Evolutionary conservation across 2,329 filamentous ascomycete species (phyloP).

Genomic region (Fusarium pseudoanthophilum): DNA sequence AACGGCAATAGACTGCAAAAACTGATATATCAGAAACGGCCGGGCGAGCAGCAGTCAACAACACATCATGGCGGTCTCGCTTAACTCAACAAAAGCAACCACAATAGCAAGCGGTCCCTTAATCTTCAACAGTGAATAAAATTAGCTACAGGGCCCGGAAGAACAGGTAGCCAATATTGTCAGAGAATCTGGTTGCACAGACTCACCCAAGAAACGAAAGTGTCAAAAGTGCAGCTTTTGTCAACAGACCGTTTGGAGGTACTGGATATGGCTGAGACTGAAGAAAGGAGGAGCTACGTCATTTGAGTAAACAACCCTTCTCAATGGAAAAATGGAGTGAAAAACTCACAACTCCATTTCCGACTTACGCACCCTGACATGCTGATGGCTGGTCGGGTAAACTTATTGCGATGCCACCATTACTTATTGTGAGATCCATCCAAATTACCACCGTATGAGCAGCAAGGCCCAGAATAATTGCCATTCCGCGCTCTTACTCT

Average conservation of each 20-base stretch:
- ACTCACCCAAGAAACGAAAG: fast-evolving
- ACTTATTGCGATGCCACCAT: too few species aligned
- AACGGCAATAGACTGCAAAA: fast-evolving
- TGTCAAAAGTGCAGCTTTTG: background rate
- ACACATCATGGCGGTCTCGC: background rate
- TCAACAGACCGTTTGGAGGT: background rate
- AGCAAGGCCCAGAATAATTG: too few species aligned
- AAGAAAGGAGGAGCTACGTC: background rate
- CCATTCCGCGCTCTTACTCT: background rate
- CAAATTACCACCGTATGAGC: too few species aligned
- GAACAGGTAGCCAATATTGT: background rate
- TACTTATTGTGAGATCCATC: too few species aligned
- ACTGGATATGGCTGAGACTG: background rate
- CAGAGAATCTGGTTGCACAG: background rate
- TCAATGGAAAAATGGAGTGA: fast-evolving
- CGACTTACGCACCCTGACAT: too few species aligned
- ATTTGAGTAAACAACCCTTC: fast-evolving
- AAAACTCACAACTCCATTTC: background rate
- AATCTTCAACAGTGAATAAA: fast-evolving
- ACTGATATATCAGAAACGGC: background rate
- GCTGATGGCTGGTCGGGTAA: too few species aligned
- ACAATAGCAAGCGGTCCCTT: background rate
- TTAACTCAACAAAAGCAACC: background rate
- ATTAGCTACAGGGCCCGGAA: background rate
- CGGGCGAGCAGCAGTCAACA: background rate